Conservation (phyloP, 495 filamentous ascomycete species). For the Trichocladium antarcticum region DNA sequence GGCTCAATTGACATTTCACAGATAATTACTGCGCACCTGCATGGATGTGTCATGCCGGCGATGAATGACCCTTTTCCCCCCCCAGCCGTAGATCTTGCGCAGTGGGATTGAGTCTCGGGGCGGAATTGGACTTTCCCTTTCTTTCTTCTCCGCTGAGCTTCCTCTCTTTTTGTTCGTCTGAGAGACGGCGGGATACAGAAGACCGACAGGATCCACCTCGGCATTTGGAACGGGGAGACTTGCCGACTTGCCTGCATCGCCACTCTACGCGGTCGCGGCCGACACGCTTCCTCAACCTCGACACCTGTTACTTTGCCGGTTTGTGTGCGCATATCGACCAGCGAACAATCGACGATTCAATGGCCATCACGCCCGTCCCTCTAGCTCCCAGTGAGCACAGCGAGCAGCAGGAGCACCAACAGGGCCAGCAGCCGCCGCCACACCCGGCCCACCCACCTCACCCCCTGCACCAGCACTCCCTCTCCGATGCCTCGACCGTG, state of each 20-base stretch:
- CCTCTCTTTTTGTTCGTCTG: too few species aligned
- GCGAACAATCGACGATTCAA: neutral
- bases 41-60: constrained; percentile 24
- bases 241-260: neutral
- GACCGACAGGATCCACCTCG: too few species aligned
- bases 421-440: neutral
- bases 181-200: too few species aligned
- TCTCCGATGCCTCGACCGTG: constrained; percentile 25
- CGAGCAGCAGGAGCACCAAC: constrained; percentile 3
- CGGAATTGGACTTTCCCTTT: too few species aligned
- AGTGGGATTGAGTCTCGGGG: too few species aligned
- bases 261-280: neutral
- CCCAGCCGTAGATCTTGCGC: too few species aligned
- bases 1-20: constrained; percentile 6
- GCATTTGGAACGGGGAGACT: too few species aligned
- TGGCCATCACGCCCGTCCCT: constrained; percentile 16
- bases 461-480: constrained; percentile 19
- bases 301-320: too few species aligned
- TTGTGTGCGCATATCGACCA: neutral
- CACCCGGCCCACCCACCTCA: constrained; percentile 12
- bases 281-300: neutral
- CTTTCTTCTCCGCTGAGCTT: too few species aligned
- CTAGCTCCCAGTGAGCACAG: constrained; percentile 6
- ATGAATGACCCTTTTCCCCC: constrained; percentile 6
- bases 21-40: neutral